Evolutionary conservation across 2,329 filamentous ascomycete genomes (phyloP), one percentile per base, ranked within the genome.

Genomic region (Penicillium sp.): DNA sequence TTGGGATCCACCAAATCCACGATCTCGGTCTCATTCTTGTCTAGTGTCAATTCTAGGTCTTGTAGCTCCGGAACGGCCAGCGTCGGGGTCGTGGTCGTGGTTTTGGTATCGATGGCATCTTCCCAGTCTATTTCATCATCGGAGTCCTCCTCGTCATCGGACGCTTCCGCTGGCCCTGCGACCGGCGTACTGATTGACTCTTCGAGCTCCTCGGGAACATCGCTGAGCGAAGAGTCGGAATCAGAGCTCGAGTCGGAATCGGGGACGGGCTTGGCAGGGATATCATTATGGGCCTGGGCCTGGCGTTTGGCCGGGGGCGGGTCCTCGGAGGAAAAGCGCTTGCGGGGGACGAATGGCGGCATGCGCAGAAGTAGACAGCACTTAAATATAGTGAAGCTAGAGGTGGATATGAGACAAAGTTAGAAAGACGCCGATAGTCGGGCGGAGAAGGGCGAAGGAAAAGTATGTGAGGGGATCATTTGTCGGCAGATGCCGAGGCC

Each of bases 11-110:
- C 78, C 0, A 83, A 77, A 60, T 87, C 86, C 9, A 81, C 81
- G 26, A 88, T 71, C 0, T 84, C 83, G 5, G 76, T 73, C n/a
- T 87, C 81, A 8, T 73, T 70, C 56, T 71, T 72, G 49, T 77
- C 69, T 27, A 95, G 75, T 0, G 88, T 93, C 64, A 95, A 76
- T 61, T 93, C 87, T 31, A 95, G 77, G 67, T 92, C 88, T 11
- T 86, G 87, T 1, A 84, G 79, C 1, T 84, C 78, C 2, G 75
- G 73, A 48, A 80, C 76, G 6, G 81, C 76, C 56, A 74, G 78
- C 57, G 56, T 68, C 25, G 62, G 68, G 57, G 56, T 69, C 47
- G 55, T 67, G 58, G 51, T 61, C 60, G 56, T 73, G 59, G 77
- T 66, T 55, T 63, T 62, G 75, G 75, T 40, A 74, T 67, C 69